These are phyloP conservation scores for Lippia alba DNA, from an alignment of 305 asterid genomes.

Conservation along the genomic window DNA sequence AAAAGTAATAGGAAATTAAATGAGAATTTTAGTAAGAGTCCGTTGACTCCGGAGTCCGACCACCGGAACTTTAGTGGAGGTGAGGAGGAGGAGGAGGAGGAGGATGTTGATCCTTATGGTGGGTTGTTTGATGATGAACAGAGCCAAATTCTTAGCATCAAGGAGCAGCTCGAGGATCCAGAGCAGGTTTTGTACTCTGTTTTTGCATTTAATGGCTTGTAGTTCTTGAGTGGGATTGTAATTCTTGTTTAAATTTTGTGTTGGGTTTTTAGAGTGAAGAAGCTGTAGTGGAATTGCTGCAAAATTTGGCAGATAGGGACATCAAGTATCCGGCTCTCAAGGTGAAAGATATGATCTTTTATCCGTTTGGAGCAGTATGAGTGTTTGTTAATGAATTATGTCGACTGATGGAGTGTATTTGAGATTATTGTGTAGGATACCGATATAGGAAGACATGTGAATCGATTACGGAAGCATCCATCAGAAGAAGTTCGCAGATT, in stretches of 20 bases:
- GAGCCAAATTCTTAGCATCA: conserved; percentile 63
- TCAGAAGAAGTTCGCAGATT: conserved; percentile 74
- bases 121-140: conserved; percentile 85
- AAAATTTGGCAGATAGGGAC: conserved; percentile 83
- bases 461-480: conserved; percentile 77
- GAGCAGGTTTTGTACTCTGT: conserved; percentile 53
- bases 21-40: conserved; percentile 56
- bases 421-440: conserved; percentile 60
- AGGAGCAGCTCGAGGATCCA: conserved; percentile 81
- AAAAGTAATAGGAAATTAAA: conserved; percentile 34
- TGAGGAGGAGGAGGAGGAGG: conserved; percentile 55
- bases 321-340: conserved; percentile 81
- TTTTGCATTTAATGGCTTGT: background rate
- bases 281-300: conserved; percentile 72
- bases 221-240: background rate
- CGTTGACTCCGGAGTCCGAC: conserved; percentile 90
- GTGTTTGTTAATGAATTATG: background rate
- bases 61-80: conserved; percentile 47
- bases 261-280: conserved; percentile 63
- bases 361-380: conserved; percentile 14
- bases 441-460: conserved; percentile 93
- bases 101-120: conserved; percentile 64
- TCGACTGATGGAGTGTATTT: background rate
- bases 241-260: background rate
- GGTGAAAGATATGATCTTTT: conserved; percentile 41